Evolutionary conservation across 148 eudicot genomes (phyloP), one percentile per base, ranked within the genome.

Genomic region (Camellia granthamiana): DNA sequence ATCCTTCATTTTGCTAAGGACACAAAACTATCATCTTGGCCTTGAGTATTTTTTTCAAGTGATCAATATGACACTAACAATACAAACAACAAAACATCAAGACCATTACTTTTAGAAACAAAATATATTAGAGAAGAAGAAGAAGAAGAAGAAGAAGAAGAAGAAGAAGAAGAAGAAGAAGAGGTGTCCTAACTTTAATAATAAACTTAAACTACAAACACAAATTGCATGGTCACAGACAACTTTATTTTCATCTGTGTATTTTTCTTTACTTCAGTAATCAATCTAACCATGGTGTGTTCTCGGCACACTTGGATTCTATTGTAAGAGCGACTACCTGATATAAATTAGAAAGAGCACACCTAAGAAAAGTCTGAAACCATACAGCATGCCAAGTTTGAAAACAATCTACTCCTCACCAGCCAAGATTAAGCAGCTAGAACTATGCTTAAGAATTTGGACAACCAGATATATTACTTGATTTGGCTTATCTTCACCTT

Each of bases 1-100:
- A 93, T 92, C 88, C 99, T 93, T 97, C 99, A 95, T 86, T 95
- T 95, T 69, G 97, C 89, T 69, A 95, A 87, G 55, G 99, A 83
- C 58, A 92, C 92, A 77, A 81, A n/a, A 76, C 81, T 66, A 0
- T 89, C 89, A 75, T 88, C 87, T 78, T 91, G 94, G 56, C 94
- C 96, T 82, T 69, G 76, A n/a, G 97, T 92, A 88, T 95, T 93
- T 84, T 87, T 93, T 84, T 89, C 91, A 77, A 96, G 86, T 23
- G 99, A 96, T 46, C 86, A 90, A 80, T 84, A 96, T 59, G 98
- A 94, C 95, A 93, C 99, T 96, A 82, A 77, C 72, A 86, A 65
- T 68, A 76, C 43, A 78, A 54, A 71, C 54, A 87, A 74, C 8
- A 15, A 76, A 77, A 78, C 51, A 72, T 72, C 55, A 80, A 66